Percentiles rank a stretch among this genome's conserved stretches.
phyloP scores from a whole-genome alignment of 2,329 filamentous ascomycete species.

The Daldinia sp. region DNA sequence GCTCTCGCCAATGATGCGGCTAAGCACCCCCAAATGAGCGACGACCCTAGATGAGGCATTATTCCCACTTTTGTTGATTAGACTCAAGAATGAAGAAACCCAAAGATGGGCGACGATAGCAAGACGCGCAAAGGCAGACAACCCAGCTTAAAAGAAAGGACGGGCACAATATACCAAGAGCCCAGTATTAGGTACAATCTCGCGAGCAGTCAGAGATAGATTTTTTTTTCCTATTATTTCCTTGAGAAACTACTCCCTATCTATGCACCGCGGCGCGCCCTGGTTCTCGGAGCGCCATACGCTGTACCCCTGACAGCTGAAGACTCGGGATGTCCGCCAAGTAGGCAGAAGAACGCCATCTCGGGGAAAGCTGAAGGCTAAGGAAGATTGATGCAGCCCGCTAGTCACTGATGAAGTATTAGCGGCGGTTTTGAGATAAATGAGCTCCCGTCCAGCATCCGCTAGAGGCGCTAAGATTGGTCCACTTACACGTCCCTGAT shows the following conservation, averaged over 20 bases:
- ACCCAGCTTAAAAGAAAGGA: neutral
- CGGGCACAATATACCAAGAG: neutral
- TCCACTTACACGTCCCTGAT: slow-evolving; percentile 1
- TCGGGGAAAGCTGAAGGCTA: slow-evolving; percentile 29
- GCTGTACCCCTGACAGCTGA: slow-evolving; percentile 43
- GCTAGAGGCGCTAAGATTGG: slow-evolving; percentile 17
- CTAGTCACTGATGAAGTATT: slow-evolving; percentile 26
- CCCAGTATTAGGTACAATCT: neutral
- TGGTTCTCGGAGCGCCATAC: slow-evolving; percentile 32
- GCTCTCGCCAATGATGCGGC: slow-evolving; percentile 36
- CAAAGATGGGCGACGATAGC: neutral
- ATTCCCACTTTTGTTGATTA: slow-evolving; percentile 5
- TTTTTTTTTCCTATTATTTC: slow-evolving; percentile 12
- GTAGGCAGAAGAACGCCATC: slow-evolving; percentile 24
- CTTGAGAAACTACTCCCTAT: slow-evolving; percentile 7
- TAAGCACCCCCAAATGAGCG: slow-evolving; percentile 31
- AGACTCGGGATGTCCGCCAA: slow-evolving; percentile 26
- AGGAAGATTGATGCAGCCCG: slow-evolving; percentile 11
- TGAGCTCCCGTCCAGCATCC: slow-evolving; percentile 9
- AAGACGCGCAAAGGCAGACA: neutral
- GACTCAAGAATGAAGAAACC: neutral
- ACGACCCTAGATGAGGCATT: slow-evolving; percentile 27
- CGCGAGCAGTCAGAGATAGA: slow-evolving; percentile 8
- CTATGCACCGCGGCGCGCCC: slow-evolving; percentile 8
- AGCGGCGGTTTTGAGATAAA: slow-evolving; percentile 24